Evolutionary conservation across 306 rosid species (phyloP).

Genomic region (Quercus alba): DNA sequence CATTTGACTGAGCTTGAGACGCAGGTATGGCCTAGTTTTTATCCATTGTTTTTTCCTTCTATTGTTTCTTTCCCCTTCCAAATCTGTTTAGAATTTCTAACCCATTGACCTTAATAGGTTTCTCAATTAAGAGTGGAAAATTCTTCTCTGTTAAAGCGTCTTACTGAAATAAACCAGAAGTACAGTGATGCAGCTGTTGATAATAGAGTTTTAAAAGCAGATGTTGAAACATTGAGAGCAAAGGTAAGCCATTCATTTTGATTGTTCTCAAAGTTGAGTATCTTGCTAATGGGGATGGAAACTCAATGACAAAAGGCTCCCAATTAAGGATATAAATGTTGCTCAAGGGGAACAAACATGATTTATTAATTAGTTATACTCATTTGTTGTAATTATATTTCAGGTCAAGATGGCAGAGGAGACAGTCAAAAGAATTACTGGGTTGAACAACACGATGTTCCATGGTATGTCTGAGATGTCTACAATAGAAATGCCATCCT

Average conservation of each 20-base stretch:
- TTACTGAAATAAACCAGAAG: conserved; percentile 61
- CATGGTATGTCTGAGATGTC: conserved; percentile 58
- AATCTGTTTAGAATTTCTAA: conserved; percentile 7
- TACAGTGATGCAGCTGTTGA: conserved; percentile 69
- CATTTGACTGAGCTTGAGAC: conserved; percentile 93
- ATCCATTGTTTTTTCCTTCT: neutral
- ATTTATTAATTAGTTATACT: conserved; percentile 13
- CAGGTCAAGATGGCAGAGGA: conserved; percentile 95
- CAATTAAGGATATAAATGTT: neutral
- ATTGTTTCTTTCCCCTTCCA: neutral
- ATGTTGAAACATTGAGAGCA: conserved; percentile 89
- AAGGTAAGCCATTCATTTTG: conserved; percentile 47
- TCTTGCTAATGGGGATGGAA: conserved; percentile 5
- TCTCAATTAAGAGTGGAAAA: conserved; percentile 80
- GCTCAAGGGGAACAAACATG: neutral
- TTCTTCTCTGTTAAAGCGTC: conserved; percentile 72
- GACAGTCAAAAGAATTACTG: conserved; percentile 66
- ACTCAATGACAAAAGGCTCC: neutral
- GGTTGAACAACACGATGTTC: conserved; percentile 49
- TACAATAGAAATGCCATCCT: conserved; percentile 52
- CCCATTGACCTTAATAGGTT: conserved; percentile 47
- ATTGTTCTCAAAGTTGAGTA: neutral
- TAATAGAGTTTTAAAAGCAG: conserved; percentile 87
- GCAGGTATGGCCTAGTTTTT: conserved; percentile 40
- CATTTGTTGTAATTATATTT: conserved; percentile 7